Conservation (phyloP, 176 grass and related monocot genomes). For the Oryza coarctata region DNA sequence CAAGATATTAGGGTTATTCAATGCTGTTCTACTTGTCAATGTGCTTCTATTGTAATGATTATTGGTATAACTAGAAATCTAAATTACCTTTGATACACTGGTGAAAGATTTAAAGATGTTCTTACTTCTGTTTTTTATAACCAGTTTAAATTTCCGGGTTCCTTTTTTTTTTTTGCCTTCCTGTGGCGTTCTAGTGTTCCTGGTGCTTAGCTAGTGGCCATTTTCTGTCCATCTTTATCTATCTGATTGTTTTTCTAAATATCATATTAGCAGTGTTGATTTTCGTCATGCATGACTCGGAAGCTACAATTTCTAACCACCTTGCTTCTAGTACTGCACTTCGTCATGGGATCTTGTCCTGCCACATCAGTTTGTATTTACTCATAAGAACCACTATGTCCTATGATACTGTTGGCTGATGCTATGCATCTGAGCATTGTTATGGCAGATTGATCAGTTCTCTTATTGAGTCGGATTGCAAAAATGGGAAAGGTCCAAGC, state of each 20-base stretch:
- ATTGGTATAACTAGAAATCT: background rate
- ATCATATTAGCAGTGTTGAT: background rate
- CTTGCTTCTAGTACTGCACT: background rate
- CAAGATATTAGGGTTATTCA: background rate
- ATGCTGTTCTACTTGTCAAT: background rate
- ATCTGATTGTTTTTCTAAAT: background rate
- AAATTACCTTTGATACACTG: background rate
- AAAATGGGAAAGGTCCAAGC: background rate
- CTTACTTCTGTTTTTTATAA: background rate
- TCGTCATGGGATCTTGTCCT: background rate
- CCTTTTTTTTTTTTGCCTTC: background rate
- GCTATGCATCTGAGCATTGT: background rate
- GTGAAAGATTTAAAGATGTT: background rate
- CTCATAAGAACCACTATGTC: background rate
- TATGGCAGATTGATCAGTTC: background rate
- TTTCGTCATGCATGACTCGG: background rate
- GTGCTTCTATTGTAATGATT: background rate
- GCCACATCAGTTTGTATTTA: background rate
- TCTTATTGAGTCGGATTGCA: background rate
- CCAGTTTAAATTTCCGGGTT: background rate
- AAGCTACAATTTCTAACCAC: background rate
- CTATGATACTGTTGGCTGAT: background rate
- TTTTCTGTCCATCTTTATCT: background rate
- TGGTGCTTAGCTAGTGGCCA: background rate
- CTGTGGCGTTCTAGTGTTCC: background rate